A percentile compares a stretch with the other conserved stretches of the same genome.
These are phyloP conservation scores for Ambrosiella cleistominuta DNA, from an alignment of 2,329 filamentous ascomycete genomes.

Conservation along the genomic window DNA sequence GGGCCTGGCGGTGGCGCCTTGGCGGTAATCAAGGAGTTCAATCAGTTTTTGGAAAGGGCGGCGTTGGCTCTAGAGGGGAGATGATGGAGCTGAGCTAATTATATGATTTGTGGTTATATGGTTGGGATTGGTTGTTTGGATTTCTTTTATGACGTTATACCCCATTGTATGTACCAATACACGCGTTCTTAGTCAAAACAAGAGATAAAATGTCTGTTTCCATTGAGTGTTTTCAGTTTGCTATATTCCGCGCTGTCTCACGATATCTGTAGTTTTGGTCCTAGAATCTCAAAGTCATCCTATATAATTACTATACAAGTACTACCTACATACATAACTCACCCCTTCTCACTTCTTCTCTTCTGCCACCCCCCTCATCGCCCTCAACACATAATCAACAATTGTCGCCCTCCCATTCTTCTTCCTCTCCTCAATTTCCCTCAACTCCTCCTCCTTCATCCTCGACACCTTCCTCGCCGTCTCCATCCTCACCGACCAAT, in stretches of 20 bases:
- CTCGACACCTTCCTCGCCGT: constrained; percentile 38
- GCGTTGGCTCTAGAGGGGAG: constrained; percentile 31
- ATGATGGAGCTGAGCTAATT: constrained; percentile 18
- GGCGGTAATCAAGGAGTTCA: constrained; percentile 42
- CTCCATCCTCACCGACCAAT: constrained; percentile 42
- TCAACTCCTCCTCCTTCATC: constrained; percentile 37
- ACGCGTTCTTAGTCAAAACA: not conserved
- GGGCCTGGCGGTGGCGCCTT: constrained; percentile 35
- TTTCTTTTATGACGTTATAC: constrained; percentile 4
- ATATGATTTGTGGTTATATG: constrained; percentile 17
- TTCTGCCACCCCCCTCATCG: constrained; percentile 15
- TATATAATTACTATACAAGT: not conserved
- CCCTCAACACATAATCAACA: constrained; percentile 23
- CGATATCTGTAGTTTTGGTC: not conserved
- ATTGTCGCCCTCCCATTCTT: constrained; percentile 34
- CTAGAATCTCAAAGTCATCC: not conserved
- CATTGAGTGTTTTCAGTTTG: not conserved
- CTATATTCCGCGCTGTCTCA: not conserved
- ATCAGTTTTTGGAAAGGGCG: constrained; percentile 43
- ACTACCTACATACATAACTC: not conserved
- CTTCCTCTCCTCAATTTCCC: constrained; percentile 36
- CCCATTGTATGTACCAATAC: not conserved
- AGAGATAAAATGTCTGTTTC: not conserved
- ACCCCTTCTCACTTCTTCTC: constrained; percentile 1
- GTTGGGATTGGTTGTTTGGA: not conserved